Evolutionary conservation across 2,329 filamentous ascomycete species (phyloP).

Genomic region (Venturia asperata): DNA sequence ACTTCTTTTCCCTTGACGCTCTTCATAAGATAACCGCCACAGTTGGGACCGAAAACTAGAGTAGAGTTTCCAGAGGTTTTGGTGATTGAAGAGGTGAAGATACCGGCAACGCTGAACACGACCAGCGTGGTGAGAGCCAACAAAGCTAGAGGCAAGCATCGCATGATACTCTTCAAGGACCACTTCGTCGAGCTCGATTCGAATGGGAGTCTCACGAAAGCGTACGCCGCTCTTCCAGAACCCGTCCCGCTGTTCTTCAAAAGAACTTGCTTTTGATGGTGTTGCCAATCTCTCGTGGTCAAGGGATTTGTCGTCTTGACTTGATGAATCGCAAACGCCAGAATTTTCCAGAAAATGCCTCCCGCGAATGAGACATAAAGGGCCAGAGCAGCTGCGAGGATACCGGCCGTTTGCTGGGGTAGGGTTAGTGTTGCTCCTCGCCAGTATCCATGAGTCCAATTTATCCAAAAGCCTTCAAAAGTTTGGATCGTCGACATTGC

Average conservation of each 20-base stretch:
- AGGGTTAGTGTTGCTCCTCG: background rate
- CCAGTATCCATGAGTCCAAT: background rate
- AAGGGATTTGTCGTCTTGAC: background rate
- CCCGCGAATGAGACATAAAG: background rate
- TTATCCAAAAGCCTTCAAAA: background rate
- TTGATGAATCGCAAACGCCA: background rate
- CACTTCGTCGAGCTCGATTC: background rate
- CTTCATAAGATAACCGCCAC: background rate
- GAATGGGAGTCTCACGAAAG: background rate
- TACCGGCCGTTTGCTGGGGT: background rate
- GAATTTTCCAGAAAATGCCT: conserved; percentile 1
- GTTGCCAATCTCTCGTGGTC: background rate
- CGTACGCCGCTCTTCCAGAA: background rate
- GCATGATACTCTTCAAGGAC: background rate
- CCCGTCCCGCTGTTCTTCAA: background rate
- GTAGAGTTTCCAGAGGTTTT: background rate
- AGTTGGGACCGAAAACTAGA: background rate
- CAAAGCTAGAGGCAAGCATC: background rate
- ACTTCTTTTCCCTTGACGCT: background rate
- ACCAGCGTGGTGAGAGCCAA: background rate
- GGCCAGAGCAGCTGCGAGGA: background rate
- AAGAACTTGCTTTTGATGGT: background rate
- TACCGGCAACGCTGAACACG: background rate
- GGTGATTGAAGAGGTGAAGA: background rate
- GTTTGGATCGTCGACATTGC: background rate